These are phyloP conservation scores for Phytophthora quininea DNA, from an alignment of 352 stramenopile species.

Conservation along the genomic window DNA sequence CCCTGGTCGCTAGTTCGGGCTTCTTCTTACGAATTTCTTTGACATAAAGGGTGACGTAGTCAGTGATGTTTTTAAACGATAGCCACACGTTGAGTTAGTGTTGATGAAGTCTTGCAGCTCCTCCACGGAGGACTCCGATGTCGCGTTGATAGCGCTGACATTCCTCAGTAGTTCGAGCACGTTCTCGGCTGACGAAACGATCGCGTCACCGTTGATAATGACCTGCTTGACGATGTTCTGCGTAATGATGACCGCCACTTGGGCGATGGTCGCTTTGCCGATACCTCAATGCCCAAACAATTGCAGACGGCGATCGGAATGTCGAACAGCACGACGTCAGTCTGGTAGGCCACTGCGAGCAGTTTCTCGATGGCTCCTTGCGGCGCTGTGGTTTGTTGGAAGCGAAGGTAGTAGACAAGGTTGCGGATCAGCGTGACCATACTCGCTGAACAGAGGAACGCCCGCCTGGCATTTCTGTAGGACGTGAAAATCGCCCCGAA, in stretches of 20 bases:
- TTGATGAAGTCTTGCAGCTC: slow-evolving; percentile 30
- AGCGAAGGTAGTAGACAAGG: slow-evolving; percentile 39
- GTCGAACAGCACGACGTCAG: slow-evolving; percentile 55
- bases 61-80: slow-evolving; percentile 30
- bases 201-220: slow-evolving; percentile 24
- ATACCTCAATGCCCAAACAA: slow-evolving; percentile 47
- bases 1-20: slow-evolving; percentile 12
- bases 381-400: slow-evolving; percentile 17
- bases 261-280: slow-evolving; percentile 14
- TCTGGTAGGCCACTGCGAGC: slow-evolving; percentile 23
- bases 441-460: slow-evolving; percentile 25
- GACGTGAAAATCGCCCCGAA: slow-evolving; percentile 26
- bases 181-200: slow-evolving; percentile 25
- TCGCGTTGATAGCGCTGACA: slow-evolving; percentile 15
- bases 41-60: slow-evolving; percentile 24
- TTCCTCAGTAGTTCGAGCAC: slow-evolving; percentile 23
- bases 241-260: slow-evolving; percentile 17
- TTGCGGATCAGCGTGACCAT: slow-evolving; percentile 11
- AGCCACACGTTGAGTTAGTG: slow-evolving; percentile 26
- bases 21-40: slow-evolving; percentile 17
- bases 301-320: slow-evolving; percentile 52
- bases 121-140: slow-evolving; percentile 12
- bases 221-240: slow-evolving; percentile 29
- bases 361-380: slow-evolving; percentile 22
- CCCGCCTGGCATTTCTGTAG: slow-evolving; percentile 16